These are phyloP conservation scores for Tritrichomonas foetus DNA, from an alignment of 208 protist genomes.

Conservation along the genomic window DNA sequence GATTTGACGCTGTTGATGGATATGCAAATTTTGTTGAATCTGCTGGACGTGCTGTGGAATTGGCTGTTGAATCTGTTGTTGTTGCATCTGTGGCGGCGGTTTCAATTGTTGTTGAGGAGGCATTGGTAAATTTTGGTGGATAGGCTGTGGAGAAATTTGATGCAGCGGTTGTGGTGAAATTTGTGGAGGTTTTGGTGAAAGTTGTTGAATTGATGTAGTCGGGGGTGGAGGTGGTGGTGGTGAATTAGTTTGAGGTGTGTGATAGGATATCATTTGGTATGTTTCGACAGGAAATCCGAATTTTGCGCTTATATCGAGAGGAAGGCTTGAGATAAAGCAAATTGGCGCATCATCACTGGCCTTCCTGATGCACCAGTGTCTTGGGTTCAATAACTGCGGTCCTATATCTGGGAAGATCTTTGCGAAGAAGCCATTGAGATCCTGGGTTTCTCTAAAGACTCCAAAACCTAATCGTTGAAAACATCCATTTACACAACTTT, in stretches of 20 bases:
- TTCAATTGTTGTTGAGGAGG: background rate
- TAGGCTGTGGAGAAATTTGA: too few species aligned
- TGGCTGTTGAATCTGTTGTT: background rate
- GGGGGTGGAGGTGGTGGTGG: too few species aligned
- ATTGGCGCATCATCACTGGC: background rate
- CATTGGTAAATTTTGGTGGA: background rate
- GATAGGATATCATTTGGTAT: too few species aligned
- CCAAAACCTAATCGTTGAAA: background rate
- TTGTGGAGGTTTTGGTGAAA: too few species aligned
- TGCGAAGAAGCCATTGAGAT: background rate
- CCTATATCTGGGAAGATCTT: background rate
- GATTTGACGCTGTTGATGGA: background rate
- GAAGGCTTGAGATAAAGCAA: background rate
- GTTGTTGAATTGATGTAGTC: too few species aligned
- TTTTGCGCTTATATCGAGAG: background rate
- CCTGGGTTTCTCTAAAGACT: background rate
- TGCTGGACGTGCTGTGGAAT: background rate
- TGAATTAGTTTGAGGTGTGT: too few species aligned
- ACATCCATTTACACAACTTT: background rate
- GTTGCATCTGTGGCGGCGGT: background rate
- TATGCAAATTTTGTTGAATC: background rate
- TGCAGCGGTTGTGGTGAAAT: too few species aligned
- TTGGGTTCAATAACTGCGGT: background rate
- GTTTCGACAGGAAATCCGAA: background rate
- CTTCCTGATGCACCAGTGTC: background rate